phyloP scores from a whole-genome alignment of 2,329 filamentous ascomycete species.

The Fusarium sp. region DNA sequence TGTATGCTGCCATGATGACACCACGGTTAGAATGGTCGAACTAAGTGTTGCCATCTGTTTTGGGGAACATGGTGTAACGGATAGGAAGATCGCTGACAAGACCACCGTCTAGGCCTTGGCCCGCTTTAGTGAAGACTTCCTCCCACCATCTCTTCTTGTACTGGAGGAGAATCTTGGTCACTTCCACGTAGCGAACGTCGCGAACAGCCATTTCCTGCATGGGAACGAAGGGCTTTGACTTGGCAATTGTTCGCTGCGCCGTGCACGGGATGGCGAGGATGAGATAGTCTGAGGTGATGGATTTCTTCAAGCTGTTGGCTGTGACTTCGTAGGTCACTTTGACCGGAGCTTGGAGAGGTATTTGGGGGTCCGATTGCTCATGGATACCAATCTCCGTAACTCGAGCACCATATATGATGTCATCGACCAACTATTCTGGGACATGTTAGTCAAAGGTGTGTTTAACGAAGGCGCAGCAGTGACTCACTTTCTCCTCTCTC shows the following conservation, averaged over 20 bases:
- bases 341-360: background rate
- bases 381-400: background rate
- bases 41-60: background rate
- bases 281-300: background rate
- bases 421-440: background rate
- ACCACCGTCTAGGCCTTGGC: background rate
- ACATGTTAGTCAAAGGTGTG: fast-evolving
- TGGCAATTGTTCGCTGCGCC: background rate
- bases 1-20: background rate
- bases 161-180: background rate
- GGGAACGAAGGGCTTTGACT: background rate
- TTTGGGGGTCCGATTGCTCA: background rate
- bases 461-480: too few relatives aligned
- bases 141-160: constrained; percentile 2
- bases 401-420: background rate
- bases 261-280: background rate
- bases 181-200: background rate
- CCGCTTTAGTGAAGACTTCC: background rate
- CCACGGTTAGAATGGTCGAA: background rate
- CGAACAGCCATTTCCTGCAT: background rate
- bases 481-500: background rate
- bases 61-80: background rate
- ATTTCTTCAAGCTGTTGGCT: background rate
- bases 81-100: background rate
- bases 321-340: background rate